phyloP scores from a whole-genome alignment of 495 filamentous ascomycete genomes.

The Aspergillus conjunctus region DNA sequence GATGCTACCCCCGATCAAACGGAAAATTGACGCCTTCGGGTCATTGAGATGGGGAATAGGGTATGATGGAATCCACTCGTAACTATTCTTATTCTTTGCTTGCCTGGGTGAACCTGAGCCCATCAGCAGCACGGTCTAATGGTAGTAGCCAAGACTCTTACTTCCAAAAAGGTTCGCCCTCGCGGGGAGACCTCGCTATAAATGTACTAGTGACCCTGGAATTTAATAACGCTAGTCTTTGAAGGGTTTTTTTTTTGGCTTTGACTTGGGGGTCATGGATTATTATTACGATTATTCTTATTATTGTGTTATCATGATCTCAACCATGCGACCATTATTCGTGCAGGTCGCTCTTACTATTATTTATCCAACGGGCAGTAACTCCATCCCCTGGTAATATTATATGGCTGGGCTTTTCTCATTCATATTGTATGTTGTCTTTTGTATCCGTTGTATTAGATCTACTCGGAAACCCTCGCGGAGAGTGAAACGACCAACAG shows the following conservation, averaged over 20 bases:
- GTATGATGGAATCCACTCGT: not conserved
- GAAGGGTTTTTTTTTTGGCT: slow-evolving; percentile 14
- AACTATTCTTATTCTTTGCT: not conserved
- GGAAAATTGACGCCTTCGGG: not conserved
- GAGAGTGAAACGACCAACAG: too few relatives aligned
- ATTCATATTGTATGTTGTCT: not conserved
- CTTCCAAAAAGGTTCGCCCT: slow-evolving; percentile 17
- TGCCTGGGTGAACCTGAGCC: too few relatives aligned
- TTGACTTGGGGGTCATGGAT: not conserved
- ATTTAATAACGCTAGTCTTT: slow-evolving; percentile 11
- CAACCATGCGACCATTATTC: slow-evolving; percentile 10
- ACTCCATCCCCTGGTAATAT: too few relatives aligned
- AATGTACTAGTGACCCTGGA: slow-evolving; percentile 4
- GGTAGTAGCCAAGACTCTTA: slow-evolving; percentile 11
- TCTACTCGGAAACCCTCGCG: too few relatives aligned
- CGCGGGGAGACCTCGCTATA: slow-evolving; percentile 20
- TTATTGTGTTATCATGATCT: slow-evolving; percentile 22
- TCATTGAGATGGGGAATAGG: not conserved
- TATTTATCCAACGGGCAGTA: not conserved
- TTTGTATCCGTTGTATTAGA: too few relatives aligned
- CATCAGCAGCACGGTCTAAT: not conserved
- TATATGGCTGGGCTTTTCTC: not conserved
- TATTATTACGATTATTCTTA: not conserved
- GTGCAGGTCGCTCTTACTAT: not conserved
- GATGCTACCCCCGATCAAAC: slow-evolving; percentile 5